Evolutionary conservation across 352 stramenopile genomes (phyloP).

Genomic region (Pythium volutum): DNA sequence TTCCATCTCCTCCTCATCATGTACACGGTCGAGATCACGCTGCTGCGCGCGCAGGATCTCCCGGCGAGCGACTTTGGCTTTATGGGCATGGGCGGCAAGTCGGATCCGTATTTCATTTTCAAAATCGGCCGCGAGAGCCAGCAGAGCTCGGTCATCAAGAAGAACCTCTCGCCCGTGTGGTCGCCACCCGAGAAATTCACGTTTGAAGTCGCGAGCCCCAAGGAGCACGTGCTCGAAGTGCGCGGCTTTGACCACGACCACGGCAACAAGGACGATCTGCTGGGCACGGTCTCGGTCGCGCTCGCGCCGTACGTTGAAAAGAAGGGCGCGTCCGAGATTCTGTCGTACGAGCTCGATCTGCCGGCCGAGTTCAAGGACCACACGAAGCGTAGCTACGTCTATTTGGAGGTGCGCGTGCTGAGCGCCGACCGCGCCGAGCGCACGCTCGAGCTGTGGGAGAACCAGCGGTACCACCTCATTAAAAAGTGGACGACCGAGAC

Average conservation of each 20-base stretch:
- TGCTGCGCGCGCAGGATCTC: slow-evolving; percentile 67
- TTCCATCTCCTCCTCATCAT: slow-evolving; percentile 22
- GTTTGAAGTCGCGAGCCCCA: slow-evolving; percentile 58
- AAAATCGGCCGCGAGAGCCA: slow-evolving; percentile 58
- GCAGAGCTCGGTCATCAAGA: slow-evolving; percentile 62
- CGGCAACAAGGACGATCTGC: slow-evolving; percentile 76
- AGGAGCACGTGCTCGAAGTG: slow-evolving; percentile 54
- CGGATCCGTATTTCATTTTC: slow-evolving; percentile 81
- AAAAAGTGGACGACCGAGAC: slow-evolving; percentile 75
- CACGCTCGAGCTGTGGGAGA: slow-evolving; percentile 83
- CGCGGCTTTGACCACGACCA: slow-evolving; percentile 70
- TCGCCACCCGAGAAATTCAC: slow-evolving; percentile 57
- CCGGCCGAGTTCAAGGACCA: slow-evolving; percentile 51
- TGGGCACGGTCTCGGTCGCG: slow-evolving; percentile 51
- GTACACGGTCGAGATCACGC: slow-evolving; percentile 62
- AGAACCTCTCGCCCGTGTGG: slow-evolving; percentile 70
- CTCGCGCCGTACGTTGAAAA: slow-evolving; percentile 46
- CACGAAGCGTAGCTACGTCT: slow-evolving; percentile 61
- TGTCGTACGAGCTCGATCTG: slow-evolving; percentile 67
- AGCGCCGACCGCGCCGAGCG: slow-evolving; percentile 51
- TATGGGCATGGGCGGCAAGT: slow-evolving; percentile 66
- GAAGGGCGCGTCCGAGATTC: slow-evolving; percentile 37
- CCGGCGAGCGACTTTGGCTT: slow-evolving; percentile 60
- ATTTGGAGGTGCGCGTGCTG: slow-evolving; percentile 71
- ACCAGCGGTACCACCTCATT: slow-evolving; percentile 76